Evolutionary conservation across 2,329 filamentous ascomycete genomes (phyloP).

Genomic region (Erysiphe pulchra): DNA sequence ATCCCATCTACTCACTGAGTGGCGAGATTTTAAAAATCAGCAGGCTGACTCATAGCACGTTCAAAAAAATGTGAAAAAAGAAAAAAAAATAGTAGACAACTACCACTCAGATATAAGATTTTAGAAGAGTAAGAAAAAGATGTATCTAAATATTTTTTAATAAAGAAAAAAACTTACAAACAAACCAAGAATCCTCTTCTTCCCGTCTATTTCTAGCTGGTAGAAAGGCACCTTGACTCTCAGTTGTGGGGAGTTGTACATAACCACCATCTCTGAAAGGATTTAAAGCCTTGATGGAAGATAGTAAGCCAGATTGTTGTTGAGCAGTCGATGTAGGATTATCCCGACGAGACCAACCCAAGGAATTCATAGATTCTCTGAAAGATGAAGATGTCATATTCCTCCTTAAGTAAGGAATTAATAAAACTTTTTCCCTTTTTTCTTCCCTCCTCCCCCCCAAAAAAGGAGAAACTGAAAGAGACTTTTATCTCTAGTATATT

Average conservation of each 20-base stretch:
- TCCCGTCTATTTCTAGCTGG: slow-evolving; percentile 66
- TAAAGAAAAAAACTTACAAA: slow-evolving; percentile 38
- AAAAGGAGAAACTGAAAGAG: no score
- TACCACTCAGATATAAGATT: neutral
- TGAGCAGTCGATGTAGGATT: slow-evolving; percentile 52
- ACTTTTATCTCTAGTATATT: no score
- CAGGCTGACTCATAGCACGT: slow-evolving; percentile 8
- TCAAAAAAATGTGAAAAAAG: slow-evolving; percentile 6
- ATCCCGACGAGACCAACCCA: slow-evolving; percentile 81
- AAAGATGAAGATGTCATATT: slow-evolving; percentile 71
- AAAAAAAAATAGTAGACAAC: neutral
- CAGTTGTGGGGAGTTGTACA: slow-evolving; percentile 69
- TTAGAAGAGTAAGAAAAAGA: neutral
- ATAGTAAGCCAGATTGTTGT: slow-evolving; percentile 47
- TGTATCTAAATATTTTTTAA: no score
- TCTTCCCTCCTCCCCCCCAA: no score
- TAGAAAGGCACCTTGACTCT: slow-evolving; percentile 58
- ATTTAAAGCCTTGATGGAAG: slow-evolving; percentile 62
- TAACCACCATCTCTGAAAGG: slow-evolving; percentile 72
- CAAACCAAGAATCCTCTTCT: slow-evolving; percentile 89
- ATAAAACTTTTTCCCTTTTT: no score
- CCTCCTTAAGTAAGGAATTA: slow-evolving; percentile 2
- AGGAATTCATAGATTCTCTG: slow-evolving; percentile 76
- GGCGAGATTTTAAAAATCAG: slow-evolving; percentile 7
- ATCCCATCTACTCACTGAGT: slow-evolving; percentile 86